Conservation (phyloP, 2,329 filamentous ascomycete genomes). For the Blumeria graminis region DNA sequence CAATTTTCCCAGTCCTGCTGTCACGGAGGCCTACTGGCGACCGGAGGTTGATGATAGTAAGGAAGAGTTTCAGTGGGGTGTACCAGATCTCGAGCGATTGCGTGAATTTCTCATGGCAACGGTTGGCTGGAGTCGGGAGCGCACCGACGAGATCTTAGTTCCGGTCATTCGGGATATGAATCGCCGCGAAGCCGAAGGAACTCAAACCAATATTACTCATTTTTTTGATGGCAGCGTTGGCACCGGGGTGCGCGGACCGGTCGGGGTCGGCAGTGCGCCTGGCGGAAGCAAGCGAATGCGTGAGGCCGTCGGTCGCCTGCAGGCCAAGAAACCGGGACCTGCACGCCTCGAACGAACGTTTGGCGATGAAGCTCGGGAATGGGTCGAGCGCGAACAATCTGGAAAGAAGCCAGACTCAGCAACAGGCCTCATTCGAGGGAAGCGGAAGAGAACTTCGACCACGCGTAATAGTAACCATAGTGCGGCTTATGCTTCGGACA, state of each 20-base stretch:
- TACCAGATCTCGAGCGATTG: conserved; percentile 73
- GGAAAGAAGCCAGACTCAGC: not conserved
- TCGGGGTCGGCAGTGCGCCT: conserved; percentile 34
- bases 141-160: conserved; percentile 85
- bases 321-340: conserved; percentile 20
- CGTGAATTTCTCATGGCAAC: conserved; percentile 70
- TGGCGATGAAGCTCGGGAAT: conserved; percentile 13
- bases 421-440: no score
- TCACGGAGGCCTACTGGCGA: conserved; percentile 60
- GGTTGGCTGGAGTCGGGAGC: conserved; percentile 76
- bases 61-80: conserved; percentile 79
- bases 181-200: conserved; percentile 62
- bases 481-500: no score
- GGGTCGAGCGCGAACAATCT: conserved; percentile 11
- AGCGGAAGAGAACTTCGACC: no score
- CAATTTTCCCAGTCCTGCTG: conserved; percentile 52
- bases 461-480: no score
- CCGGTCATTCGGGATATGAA: conserved; percentile 96
- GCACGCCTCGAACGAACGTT: conserved; percentile 8
- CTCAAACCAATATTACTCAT: conserved; percentile 85
- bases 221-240: conserved; percentile 63
- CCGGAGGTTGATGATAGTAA: conserved; percentile 66
- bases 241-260: conserved; percentile 29
- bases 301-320: conserved; percentile 44
- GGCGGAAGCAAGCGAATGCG: conserved; percentile 51